Base-by-base conservation (phyloP, 495 filamentous ascomycete species). In the Podospora anserina region DNA sequence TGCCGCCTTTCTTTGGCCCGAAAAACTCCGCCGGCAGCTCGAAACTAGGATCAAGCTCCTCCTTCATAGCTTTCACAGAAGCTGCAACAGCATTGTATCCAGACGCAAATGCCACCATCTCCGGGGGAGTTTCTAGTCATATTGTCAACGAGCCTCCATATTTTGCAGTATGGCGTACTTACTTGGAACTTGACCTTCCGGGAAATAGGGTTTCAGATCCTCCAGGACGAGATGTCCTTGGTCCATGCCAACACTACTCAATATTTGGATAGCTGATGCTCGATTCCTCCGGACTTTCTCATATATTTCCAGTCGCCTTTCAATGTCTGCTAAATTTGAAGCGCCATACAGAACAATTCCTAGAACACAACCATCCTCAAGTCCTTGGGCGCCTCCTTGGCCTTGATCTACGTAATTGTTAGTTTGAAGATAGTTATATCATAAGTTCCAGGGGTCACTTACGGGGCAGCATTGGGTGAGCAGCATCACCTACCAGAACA, bases 251-350 rank as follows among this genome's bases (percentile, higher is more conserved):
- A 69, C 70, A 34, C 70, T 76, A 55, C 67, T 70, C 72, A 85
- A 82, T 28, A 82, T 74, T 66, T 88, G 86, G n/a, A 88, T 83
- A 5, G 69, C 78, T 18, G 81, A 81, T 6, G 82, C 83, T 53
- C 86, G 78, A 27, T 80, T 78, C 7, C 85, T 75, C 18, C 86
- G 77, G 19, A 80, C 75, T 16, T 78, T 69, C 66, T 88, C 79
- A 69, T 87, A 90, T 2, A 88, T 61, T 44, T 76, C 72, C 7
- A 88, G 69, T 2, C 85, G 78, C 0, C 70, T 63, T 0, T 72
- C 70, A 19, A 89, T 76, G 16, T 86, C 23, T 27, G 6, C 58
- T 23, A 15, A 5, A 27, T 4, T 32, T 7, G 58, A 26, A 54
- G 66, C 72, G 44, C 57, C 64, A 9, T 78, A 70, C 6, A 78